These are phyloP conservation scores for Prunus yedoensis DNA, from an alignment of 331 rosid species.

Conservation along the genomic window DNA sequence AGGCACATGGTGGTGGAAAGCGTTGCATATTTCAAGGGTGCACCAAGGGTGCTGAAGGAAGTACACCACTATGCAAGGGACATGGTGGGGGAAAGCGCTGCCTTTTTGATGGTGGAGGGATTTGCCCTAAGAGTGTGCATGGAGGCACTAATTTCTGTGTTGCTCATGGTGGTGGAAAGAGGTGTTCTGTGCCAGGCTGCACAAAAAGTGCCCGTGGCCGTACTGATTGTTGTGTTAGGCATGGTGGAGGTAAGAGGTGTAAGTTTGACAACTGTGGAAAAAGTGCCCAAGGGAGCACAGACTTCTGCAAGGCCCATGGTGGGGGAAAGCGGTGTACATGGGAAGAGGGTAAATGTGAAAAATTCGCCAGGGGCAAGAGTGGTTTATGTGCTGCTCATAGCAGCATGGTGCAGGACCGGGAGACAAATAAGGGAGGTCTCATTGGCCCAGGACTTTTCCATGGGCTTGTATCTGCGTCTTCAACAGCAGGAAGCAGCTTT, in stretches of 20 bases:
- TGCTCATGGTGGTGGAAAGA: slow-evolving; percentile 99
- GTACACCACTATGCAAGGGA: slow-evolving; percentile 98
- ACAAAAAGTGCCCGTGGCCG: slow-evolving; percentile 98
- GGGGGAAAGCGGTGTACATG: slow-evolving; percentile 95
- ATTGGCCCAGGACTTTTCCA: slow-evolving; percentile 87
- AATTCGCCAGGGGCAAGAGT: slow-evolving; percentile 92
- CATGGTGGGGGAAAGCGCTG: slow-evolving; percentile 99
- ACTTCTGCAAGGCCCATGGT: slow-evolving; percentile 99
- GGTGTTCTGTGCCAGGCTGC: slow-evolving; percentile 87
- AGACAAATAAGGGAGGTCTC: slow-evolving; percentile 53
- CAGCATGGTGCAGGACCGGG: slow-evolving; percentile 66
- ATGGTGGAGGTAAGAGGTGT: slow-evolving; percentile 98
- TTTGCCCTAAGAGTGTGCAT: slow-evolving; percentile 96
- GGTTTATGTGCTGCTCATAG: slow-evolving; percentile 97
- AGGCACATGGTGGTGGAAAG: slow-evolving; percentile 99
- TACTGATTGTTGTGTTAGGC: slow-evolving; percentile 92
- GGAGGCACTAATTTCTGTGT: slow-evolving; percentile 97
- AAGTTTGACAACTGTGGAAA: slow-evolving; percentile 72
- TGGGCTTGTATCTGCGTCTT: slow-evolving; percentile 67
- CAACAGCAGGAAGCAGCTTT: slow-evolving; percentile 63
- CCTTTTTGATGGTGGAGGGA: slow-evolving; percentile 88
- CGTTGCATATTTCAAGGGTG: slow-evolving; percentile 93
- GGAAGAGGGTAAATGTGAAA: slow-evolving; percentile 92
- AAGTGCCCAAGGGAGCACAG: slow-evolving; percentile 99
- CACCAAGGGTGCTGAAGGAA: slow-evolving; percentile 97